Base-by-base conservation (phyloP, 140 eudicot genomes). In the Flaveria floridana region DNA sequence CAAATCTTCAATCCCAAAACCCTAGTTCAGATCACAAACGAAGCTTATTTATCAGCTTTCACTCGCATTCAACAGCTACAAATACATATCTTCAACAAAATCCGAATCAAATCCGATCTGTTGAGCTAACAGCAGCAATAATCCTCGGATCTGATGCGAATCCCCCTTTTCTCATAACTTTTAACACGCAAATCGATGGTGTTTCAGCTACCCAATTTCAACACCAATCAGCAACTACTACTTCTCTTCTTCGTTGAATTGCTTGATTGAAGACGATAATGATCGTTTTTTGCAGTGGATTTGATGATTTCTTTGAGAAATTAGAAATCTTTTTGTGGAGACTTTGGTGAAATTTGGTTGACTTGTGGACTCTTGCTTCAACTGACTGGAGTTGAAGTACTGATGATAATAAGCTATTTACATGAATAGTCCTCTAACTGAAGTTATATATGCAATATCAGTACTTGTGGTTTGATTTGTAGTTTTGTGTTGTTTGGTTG, bases 91-190 rank as follows among this genome's bases (percentile, higher is more conserved):
- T 28, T 72, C 68, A 52, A 48, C 75, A 62, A 80, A 72, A 50
- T 19, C 75, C 58, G 46, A 46, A 62, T 1, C 34, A 65, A 75
- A 75, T 39, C 28, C 48, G 47, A 37, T 12, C 58, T 46, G 14
- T 76, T 66, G 15, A 68, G 74, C 76, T 39, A 66, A 41, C 61
- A 70, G 64, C 73, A 72, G 18, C 47, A 74, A 68, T 69, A 74
- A 78, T 23, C 78, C 82, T 59, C 76, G 83, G 95, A 85, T 88
- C 95, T 85, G 84, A 79, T 77, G 91, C 79, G 68, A 82, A 82
- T 37, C 73, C 66, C 34, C 56, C 59, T 37, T 78, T 16, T 75
- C 71, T 64, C 70, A 63, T 55, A 55, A 21, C 77, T 34, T 26
- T 9, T 7, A 77, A 41, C 78, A 23, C 79, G 18, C 15, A 39